These are phyloP conservation scores for Geosmithia putterillii DNA, from an alignment of 2,329 filamentous ascomycete genomes.

Conservation along the genomic window DNA sequence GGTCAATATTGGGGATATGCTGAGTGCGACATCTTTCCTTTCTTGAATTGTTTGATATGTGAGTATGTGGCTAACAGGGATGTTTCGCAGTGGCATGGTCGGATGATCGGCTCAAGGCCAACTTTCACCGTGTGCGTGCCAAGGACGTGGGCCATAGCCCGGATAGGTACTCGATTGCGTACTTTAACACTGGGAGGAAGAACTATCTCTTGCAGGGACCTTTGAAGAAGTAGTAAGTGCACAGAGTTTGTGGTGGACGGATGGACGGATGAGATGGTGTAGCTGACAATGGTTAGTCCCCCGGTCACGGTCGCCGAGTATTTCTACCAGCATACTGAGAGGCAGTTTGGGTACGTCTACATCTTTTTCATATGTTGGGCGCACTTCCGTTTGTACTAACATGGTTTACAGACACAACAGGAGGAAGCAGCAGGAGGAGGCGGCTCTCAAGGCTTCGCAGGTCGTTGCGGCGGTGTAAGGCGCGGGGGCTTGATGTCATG, in stretches of 20 bases:
- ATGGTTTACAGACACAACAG: background rate
- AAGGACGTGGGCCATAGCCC: slow-evolving; percentile 6
- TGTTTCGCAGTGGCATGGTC: slow-evolving; percentile 40
- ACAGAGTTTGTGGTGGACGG: background rate
- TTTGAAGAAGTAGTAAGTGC: slow-evolving; percentile 28
- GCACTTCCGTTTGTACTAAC: background rate
- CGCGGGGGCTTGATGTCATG: too few relatives aligned
- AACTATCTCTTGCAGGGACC: slow-evolving; percentile 36
- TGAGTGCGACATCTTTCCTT: slow-evolving; percentile 14
- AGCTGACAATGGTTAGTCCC: background rate
- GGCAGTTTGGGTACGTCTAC: background rate
- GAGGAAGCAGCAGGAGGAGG: background rate
- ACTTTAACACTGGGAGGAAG: slow-evolving; percentile 39
- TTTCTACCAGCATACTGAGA: slow-evolving; percentile 1
- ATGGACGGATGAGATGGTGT: background rate
- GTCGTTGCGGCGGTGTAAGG: too few relatives aligned
- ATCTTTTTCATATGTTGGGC: background rate
- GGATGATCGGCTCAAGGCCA: slow-evolving; percentile 43
- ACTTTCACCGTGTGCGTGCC: slow-evolving; percentile 33
- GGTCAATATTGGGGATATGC: slow-evolving; percentile 21
- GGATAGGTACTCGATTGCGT: slow-evolving; percentile 11
- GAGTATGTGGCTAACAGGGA: slow-evolving; percentile 6
- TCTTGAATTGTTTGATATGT: too few relatives aligned
- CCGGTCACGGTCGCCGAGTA: slow-evolving; percentile 1
- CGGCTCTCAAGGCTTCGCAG: too few relatives aligned